Percentiles rank a stretch among this genome's conserved stretches.
Evolutionary conservation across 139 green algal species (phyloP).

Genomic region (Closterium sp.): DNA sequence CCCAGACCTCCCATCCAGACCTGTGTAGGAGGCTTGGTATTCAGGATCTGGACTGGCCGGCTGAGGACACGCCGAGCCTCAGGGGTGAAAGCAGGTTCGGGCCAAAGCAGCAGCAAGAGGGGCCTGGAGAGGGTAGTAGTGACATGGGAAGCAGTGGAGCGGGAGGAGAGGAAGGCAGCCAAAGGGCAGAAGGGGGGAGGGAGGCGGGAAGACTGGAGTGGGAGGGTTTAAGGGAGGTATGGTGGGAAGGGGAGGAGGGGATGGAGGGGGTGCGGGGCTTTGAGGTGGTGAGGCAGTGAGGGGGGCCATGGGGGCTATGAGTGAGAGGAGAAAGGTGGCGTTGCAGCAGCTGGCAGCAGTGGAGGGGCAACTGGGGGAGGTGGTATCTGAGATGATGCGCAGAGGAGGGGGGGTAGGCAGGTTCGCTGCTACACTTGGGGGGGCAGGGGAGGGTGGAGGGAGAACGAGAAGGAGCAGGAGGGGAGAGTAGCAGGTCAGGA

Average conservation of each 20-base stretch:
- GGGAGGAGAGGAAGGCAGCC: neutral
- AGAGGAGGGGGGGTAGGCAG: neutral
- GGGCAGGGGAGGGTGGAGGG: neutral
- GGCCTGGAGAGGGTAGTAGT: neutral
- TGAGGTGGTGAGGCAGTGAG: neutral
- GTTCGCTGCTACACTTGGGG: neutral
- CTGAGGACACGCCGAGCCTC: neutral
- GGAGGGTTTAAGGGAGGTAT: conserved; percentile 2
- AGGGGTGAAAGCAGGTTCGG: neutral
- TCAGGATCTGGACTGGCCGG: neutral
- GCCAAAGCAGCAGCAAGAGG: neutral
- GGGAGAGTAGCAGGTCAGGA: neutral
- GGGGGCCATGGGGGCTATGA: neutral
- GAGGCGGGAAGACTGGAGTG: neutral
- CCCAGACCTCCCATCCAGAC: neutral
- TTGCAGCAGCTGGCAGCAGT: neutral
- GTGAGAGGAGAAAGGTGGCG: neutral
- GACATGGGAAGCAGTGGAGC: conserved; percentile 8
- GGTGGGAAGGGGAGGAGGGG: neutral
- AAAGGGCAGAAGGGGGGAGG: neutral
- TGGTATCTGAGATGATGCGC: neutral
- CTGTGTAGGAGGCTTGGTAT: neutral
- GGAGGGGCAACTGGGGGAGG: neutral
- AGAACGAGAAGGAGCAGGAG: neutral
- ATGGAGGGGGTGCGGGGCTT: neutral